Evolutionary conservation across 139 green algal species (phyloP), one percentile per base, ranked within the genome.

Genomic region (Deuterostichococcus epilithicus): DNA sequence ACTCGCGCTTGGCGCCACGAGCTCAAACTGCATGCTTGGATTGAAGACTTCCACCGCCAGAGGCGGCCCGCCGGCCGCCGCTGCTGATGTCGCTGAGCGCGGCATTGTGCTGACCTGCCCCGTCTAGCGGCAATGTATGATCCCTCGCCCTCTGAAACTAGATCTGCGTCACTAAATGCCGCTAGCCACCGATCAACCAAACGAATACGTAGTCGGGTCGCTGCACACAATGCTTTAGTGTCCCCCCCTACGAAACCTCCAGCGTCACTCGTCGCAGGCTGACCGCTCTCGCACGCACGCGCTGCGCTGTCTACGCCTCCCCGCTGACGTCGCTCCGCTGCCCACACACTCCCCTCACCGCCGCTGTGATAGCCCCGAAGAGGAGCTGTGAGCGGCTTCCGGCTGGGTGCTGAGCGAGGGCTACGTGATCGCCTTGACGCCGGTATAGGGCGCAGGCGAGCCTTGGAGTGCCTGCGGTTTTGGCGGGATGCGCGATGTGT

Each of bases 401-500:
- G 52, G 18, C 52, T 63, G 52, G 52, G 52, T 63, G 52, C 52
- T n/a, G 38, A 44, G 72, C 70, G 63, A 36, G n/a, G 45, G 69
- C 86, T 71, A 86, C 36, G 75, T 67, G 74, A 88, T 81, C 5
- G 81, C 82, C 45, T 89, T 78, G 59, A 92, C 71, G 35, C 88
- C 88, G 36, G 86, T 85, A 73, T 83, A 92, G 5, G 88, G 86
- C 37, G 88, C 88, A 35, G 88, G 88, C 36, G 90, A 36, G 18
- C 88, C 88, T 28, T 84, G 82, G 1, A 75, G 28, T 2, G 81
- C 77, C 84, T 90, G 81, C 73, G 78, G 42, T 13, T 52, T 52
- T 52, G 42, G 42, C 8, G 13, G 42, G 8, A 52, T 52, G 42
- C 42, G n/a, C n/a, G n/a, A n/a, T n/a, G n/a, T n/a, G n/a, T n/a